Evolutionary conservation across 2,329 filamentous ascomycete species (phyloP).

Genomic region (Ophiognomonia clavigignenti-juglandacearum): DNA sequence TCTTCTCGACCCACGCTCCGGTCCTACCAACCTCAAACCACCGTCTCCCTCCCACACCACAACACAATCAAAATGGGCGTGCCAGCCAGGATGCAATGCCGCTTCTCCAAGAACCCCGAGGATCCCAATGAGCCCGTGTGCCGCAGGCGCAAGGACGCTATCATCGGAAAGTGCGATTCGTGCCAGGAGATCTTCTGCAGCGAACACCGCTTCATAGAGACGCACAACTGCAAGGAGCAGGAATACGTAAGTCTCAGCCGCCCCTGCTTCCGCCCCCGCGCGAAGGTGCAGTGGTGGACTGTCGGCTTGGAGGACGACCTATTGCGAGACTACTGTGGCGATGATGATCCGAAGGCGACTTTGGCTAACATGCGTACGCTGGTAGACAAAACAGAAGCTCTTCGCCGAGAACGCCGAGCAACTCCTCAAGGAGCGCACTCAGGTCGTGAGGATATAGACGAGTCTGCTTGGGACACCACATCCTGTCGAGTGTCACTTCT

Average conservation of each 20-base stretch:
- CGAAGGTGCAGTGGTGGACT: slow-evolving; percentile 33
- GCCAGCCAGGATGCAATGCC: slow-evolving; percentile 81
- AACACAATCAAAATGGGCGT: slow-evolving; percentile 52
- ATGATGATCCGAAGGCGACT: neutral
- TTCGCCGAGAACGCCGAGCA: slow-evolving; percentile 92
- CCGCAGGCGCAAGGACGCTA: slow-evolving; percentile 63
- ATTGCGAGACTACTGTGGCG: slow-evolving; percentile 25
- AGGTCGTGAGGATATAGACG: slow-evolving; percentile 68
- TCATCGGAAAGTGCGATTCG: slow-evolving; percentile 94
- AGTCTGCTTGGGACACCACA: too few relatives aligned
- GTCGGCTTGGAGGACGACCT: slow-evolving; percentile 32
- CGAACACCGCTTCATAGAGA: slow-evolving; percentile 89
- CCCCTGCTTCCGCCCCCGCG: slow-evolving; percentile 19
- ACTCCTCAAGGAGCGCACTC: slow-evolving; percentile 86
- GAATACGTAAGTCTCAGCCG: slow-evolving; percentile 67
- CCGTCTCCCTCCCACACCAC: neutral
- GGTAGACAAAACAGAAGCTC: slow-evolving; percentile 88
- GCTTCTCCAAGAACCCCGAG: slow-evolving; percentile 58
- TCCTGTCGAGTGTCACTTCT: neutral
- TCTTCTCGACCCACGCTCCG: too few relatives aligned
- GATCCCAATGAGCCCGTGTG: slow-evolving; percentile 83
- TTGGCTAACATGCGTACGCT: slow-evolving; percentile 8
- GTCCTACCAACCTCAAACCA: too few relatives aligned
- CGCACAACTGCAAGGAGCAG: slow-evolving; percentile 86
- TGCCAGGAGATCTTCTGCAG: slow-evolving; percentile 92